Base-by-base conservation (phyloP, 352 stramenopile genomes). In the Phytophthora capsici region DNA sequence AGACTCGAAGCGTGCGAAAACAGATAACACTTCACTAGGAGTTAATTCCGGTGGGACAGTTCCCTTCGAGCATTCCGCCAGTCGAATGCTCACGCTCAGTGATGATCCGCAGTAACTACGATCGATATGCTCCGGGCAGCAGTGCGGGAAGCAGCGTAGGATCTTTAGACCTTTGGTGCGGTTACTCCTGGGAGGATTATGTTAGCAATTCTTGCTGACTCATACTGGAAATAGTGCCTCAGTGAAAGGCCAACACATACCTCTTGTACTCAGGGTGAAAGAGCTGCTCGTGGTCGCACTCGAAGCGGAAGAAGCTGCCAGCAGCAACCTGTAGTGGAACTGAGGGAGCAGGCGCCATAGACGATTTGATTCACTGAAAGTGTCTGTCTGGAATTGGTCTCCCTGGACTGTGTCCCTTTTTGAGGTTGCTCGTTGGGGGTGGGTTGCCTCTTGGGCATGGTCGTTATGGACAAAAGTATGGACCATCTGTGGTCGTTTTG, bases 111-210 rank as follows among this genome's bases (percentile, higher is more conserved):
- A 90, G 49, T 92, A 92, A 63, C 84, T 92, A 36, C 84, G 74
- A 44, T 88, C 74, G 26, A 92, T 84, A 53, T 93, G 84, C 37
- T 84, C 67, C 0, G 82, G 82, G 43, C 84, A 93, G 60, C 82
- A 93, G 67, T 93, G 84, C 22, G 82, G 82, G 50, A 93, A 93
- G 63, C 72, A 80, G 16, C 81, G 75, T 12, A 90, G 68, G 50
- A 91, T 90, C 62, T 91, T 90, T 37, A 90, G 69, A 0, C 83
- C 81, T 38, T 90, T 91, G 41, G 83, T 91, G 61, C 82, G 78
- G 28, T 90, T 90, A 69, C 80, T 88, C 57, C 78, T 87, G 49
- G 6, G 22, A 44, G 20, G 38, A 14, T 16, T 13, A 13, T 19
- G 30, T 34, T 34, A 34, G 28, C 28, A 34, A 34, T 34, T 34